phyloP scores from a whole-genome alignment of 176 grass and related monocot species.

The Pontederia crassipes region DNA sequence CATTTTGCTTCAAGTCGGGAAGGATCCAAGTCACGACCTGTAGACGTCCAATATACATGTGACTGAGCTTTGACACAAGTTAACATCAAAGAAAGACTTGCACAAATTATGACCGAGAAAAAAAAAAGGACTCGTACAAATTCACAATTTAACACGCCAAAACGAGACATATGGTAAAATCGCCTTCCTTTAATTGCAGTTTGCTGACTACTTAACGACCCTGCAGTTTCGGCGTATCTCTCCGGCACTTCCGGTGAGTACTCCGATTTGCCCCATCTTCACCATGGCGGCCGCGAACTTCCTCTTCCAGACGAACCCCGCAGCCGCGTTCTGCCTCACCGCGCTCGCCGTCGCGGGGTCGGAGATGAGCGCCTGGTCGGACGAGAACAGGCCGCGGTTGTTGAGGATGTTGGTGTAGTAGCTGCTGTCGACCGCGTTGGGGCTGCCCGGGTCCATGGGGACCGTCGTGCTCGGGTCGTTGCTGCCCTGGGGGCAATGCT shows the following conservation, averaged over 20 bases:
- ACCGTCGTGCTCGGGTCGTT: constrained; percentile 16
- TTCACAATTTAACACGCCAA: too few relatives aligned
- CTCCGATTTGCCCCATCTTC: constrained; percentile 61
- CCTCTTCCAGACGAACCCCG: constrained; percentile 35
- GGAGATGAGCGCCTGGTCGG: constrained; percentile 54
- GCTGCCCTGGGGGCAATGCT: constrained; percentile 40
- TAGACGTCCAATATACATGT: too few relatives aligned
- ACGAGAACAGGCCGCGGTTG: constrained; percentile 60
- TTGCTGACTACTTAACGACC: constrained; percentile 21
- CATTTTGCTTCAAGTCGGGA: too few relatives aligned
- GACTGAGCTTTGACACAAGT: too few relatives aligned
- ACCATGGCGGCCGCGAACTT: constrained; percentile 70
- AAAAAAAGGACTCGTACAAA: too few relatives aligned
- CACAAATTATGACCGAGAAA: too few relatives aligned
- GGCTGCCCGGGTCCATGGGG: constrained; percentile 56
- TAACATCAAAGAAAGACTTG: too few relatives aligned
- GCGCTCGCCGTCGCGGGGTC: constrained; percentile 36
- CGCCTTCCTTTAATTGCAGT: too few relatives aligned
- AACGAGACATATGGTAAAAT: too few relatives aligned
- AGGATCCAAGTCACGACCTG: too few relatives aligned
- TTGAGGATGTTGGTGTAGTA: constrained; percentile 59
- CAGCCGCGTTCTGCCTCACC: constrained; percentile 55
- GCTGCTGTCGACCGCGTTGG: constrained; percentile 56
- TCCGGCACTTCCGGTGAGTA: constrained; percentile 52
- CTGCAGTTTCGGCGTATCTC: constrained; percentile 69